Base-by-base conservation (phyloP, 108 stramenopile genomes). In the Skeletonema marinoi region DNA sequence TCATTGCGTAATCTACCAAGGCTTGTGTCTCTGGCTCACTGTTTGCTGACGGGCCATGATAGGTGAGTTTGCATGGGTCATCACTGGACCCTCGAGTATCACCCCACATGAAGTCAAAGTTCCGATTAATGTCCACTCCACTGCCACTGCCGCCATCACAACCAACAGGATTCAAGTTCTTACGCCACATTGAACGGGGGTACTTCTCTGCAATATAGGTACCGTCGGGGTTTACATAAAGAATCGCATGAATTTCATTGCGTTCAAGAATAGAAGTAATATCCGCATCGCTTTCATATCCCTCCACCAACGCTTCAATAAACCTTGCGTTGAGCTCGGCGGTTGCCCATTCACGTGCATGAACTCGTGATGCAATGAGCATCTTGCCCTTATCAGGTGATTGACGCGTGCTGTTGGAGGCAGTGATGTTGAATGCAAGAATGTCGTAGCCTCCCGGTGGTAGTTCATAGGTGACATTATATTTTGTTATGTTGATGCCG, bases 61-160 rank as follows among this genome's bases (percentile, higher is more conserved):
- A 85, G 12, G 56, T 66, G 8, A 51, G 19, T 19, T 7, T 32
- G 65, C 89, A 90, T 19, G 81, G 67, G 10, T 65, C 25, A 11
- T 25, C 19, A 21, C 60, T 65, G 7, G 85, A 76, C 3, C 89
- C 89, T 21, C 35, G 30, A 10, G 48, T 33, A 10, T 48, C 36
- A 11, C 87, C 87, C 89, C 89, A 90, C 36, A 60, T 38, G n/a
- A 82, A 87, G 50, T 76, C 74, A 48, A 73, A 90, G 51, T 90
- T 90, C 13, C 87, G 84, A 69, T 90, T 90, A 42, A 90, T 51
- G 60, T 90, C 89, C 11, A 88, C 88, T 3, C 89, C 89, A 30
- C 54, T 9, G 0, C 8, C 54, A 51, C 50, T 51, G 50, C 50
- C 50, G 9, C 16, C 12, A 12, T 39, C 29, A 25, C 66, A 58